Evolutionary conservation across 2,329 filamentous ascomycete genomes (phyloP), one percentile per base, ranked within the genome.

Genomic region (Monilinia fructigena): DNA sequence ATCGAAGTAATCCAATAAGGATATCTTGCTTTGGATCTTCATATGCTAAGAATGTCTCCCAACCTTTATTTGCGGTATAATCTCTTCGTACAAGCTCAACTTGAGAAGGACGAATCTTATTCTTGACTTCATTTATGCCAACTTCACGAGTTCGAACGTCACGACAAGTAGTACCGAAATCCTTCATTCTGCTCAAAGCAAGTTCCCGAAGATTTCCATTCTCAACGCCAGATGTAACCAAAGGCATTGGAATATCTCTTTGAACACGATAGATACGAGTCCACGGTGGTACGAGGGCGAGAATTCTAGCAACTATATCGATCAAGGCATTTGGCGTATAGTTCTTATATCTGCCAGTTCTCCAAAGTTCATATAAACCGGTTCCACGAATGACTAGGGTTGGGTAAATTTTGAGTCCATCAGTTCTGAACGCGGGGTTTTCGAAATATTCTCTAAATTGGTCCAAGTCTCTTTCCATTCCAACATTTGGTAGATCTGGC

Each of bases 11-110:
- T 1, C 91, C 96, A 67, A 99, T 96, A 4, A 99, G 82, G 66
- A 99, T 99, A 77, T 99, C 95, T 77, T 99, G 95, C 81, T 97
- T 97, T 0, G 95, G 94, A 73, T 99, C 95, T 77, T 99, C 95
- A 75, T 99, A 99, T 1, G 95, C 93, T 6, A 99, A 82, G 80
- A 99, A 99, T 0, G 95, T 99, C 79, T 99, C 95, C 95, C 95
- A 99, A 31, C 95, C 96, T 50, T 91, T 93, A 76, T 99, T 99
- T 72, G 95, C 95, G 0, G 87, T 85, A 78, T 99, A 99, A 80
- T 99, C 95, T 71, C 95, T 86, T 35, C 95, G 89, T 40, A 99
- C 89, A 26, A 99, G 87, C 81, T 99, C 95, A 67, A 99, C 91
- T 77, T 99, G 94, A 71, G 93, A 96, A 0, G 95, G 95, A 1